Evolutionary conservation across 768 basidiomycete species (phyloP), one percentile per base, ranked within the genome.

Genomic region (Fomitopsis serialis): DNA sequence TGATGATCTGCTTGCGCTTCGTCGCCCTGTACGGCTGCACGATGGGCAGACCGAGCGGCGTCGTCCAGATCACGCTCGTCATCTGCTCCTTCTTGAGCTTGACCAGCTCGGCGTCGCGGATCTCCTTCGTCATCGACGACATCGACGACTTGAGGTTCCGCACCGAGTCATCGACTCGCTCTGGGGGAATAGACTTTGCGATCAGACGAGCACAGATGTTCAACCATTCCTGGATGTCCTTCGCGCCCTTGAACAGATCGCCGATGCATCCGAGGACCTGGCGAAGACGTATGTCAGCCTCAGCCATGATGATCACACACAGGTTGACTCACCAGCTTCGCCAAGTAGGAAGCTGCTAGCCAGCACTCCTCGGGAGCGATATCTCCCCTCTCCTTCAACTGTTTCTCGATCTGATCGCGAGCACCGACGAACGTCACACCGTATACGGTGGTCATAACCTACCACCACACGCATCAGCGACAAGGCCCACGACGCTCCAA

Each of bases 381-480:
- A 55, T 89, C 87, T 23, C 81, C 80, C 52, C 85, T 75, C 52
- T 90, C 89, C 60, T 77, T 80, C 36, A 99, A 71, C 72, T 98
- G 94, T 62, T 71, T 87, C 70, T 93, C 89, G 51, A 98, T 97
- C 71, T 98, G 97, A 9, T 92, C 91, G 42, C 92, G 81, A 21
- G 97, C 97, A 34, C 97, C 97, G 50, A 98, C 73, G 70, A 85
- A 95, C 0, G 97, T 99, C 15, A 99, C 95, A 21, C 97, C 96
- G 65, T 98, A 98, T 32, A 98, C 96, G 2, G 96, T 98, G 0
- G 96, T 99, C 97, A 99, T 99, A 58, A 98, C 92, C 85, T 88
- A 57, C 2, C n/a, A n/a, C n/a, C n/a, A n/a, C n/a, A n/a, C n/a
- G n/a, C n/a, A n/a, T n/a, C n/a, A n/a, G 34, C 7, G 12, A 48